Evolutionary conservation across 305 asterid species (phyloP).

Genomic region (Striga hermonthica): DNA sequence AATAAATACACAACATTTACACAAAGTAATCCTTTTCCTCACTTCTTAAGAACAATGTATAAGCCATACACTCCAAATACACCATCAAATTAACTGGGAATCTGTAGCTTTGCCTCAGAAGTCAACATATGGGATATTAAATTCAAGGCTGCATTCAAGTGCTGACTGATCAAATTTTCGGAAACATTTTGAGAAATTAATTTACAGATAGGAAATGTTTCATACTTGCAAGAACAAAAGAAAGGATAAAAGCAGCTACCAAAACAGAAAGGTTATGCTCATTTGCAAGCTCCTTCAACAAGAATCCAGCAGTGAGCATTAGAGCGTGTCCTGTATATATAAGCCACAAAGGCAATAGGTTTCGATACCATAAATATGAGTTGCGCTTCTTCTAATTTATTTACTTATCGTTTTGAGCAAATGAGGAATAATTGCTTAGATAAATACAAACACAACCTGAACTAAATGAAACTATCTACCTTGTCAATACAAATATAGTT

Average conservation of each 20-base stretch:
- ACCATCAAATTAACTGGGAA: neutral
- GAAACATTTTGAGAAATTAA: slow-evolving; percentile 24
- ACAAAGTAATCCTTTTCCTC: neutral
- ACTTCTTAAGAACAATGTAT: neutral
- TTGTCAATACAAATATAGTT: slow-evolving; percentile 5
- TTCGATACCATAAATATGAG: slow-evolving; percentile 19
- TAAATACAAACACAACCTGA: slow-evolving; percentile 23
- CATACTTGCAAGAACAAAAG: slow-evolving; percentile 11
- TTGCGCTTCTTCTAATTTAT: neutral
- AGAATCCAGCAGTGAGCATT: slow-evolving; percentile 66
- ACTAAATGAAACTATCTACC: slow-evolving; percentile 22
- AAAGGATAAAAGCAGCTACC: slow-evolving; percentile 41
- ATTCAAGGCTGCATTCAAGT: neutral
- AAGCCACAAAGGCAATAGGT: slow-evolving; percentile 26
- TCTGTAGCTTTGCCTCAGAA: neutral
- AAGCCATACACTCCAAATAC: neutral
- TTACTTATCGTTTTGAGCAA: neutral
- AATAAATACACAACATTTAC: neutral
- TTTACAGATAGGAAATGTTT: neutral
- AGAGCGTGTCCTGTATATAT: slow-evolving; percentile 63
- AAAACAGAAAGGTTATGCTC: slow-evolving; percentile 63
- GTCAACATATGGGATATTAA: neutral
- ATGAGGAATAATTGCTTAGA: slow-evolving; percentile 6
- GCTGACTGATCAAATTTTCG: neutral
- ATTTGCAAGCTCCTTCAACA: slow-evolving; percentile 74